These are phyloP conservation scores for Candida ascalaphidarum DNA, from an alignment of 805 yeast genomes.

Conservation along the genomic window DNA sequence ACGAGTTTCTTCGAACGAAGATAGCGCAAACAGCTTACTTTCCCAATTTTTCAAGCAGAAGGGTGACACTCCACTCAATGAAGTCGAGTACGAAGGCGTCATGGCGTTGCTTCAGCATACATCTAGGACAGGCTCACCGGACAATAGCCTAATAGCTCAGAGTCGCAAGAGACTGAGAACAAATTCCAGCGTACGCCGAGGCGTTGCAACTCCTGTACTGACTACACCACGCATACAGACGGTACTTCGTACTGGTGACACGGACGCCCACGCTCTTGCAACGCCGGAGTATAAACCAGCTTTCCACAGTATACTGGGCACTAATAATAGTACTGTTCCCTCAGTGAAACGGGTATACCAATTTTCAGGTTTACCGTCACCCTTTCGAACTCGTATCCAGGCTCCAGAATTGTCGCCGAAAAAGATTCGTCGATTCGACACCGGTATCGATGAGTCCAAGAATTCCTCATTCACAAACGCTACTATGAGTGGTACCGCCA, in stretches of 20 bases:
- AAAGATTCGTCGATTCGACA: slow-evolving; percentile 5
- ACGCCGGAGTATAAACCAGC: slow-evolving; percentile 32
- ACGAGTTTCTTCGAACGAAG: too few species aligned
- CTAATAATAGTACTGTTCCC: slow-evolving; percentile 17
- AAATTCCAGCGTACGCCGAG: not conserved
- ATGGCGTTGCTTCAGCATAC: slow-evolving; percentile 40
- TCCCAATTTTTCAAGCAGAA: slow-evolving; percentile 65
- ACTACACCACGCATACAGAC: slow-evolving; percentile 21
- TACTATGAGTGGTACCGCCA: slow-evolving; percentile 37
- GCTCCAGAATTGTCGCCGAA: slow-evolving; percentile 17
- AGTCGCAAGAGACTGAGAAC: slow-evolving; percentile 6
- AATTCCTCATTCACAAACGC: slow-evolving; percentile 2
- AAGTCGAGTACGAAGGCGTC: slow-evolving; percentile 78
- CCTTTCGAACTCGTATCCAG: slow-evolving; percentile 31
- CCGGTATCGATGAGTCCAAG: slow-evolving; percentile 1
- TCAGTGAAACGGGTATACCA: slow-evolving; percentile 36
- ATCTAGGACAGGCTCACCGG: too few species aligned
- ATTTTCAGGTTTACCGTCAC: slow-evolving; percentile 37
- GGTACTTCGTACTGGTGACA: slow-evolving; percentile 16
- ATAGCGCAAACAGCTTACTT: too few species aligned
- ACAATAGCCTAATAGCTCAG: too few species aligned
- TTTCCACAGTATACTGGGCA: slow-evolving; percentile 26
- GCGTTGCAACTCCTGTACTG: not conserved
- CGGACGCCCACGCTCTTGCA: slow-evolving; percentile 10
- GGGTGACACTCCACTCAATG: slow-evolving; percentile 68